Base-by-base conservation (phyloP, 805 yeast species). In the Teunomyces funiuensis region DNA sequence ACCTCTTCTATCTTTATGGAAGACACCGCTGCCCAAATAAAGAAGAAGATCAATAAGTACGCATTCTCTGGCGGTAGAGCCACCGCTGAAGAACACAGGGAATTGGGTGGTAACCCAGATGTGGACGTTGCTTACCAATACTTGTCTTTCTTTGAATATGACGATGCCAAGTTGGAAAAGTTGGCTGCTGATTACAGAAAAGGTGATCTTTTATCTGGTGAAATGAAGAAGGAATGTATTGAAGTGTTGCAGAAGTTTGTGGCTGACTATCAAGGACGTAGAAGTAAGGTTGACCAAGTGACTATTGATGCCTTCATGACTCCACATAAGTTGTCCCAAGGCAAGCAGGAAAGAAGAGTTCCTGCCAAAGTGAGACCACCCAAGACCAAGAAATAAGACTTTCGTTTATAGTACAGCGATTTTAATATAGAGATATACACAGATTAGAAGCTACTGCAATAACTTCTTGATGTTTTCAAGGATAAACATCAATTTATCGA, bases 61-160 rank as follows among this genome's bases (percentile, higher is more conserved):
- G 99, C 97, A 6, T 93, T 93, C 66, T 84, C 95, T 39, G 99
- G 99, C 50, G 99, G 99, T 49, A 79, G 82, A 61, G 85, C 79
- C 29, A 77, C 95, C 2, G 69, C 85, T 36, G 99, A 93, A 63
- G 96, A 88, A 55, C 99, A 93, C 69, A 82, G 96, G 65, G 73
- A 73, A 63, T 71, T 73, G 41, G 99, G 99, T 42, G 99, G 98
- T 57, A 76, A 93, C 60, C 95, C 96, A 36, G 97, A 91, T 50
- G 84, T 90, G 26, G 99, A 93, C 63, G 96, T 93, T 42, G 88
- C 99, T 2, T 93, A 73, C 71, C 98, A 93, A 69, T 93, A 93
- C 62, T 70, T 93, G 49, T 79, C 89, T 5, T 93, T 93, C 71
- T 90, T 93, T 76, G 69, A 80, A 37, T 87, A 88, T 51, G 98